Conservation (phyloP, 1,284 basidiomycete species). For the Thelephora terrestris region DNA sequence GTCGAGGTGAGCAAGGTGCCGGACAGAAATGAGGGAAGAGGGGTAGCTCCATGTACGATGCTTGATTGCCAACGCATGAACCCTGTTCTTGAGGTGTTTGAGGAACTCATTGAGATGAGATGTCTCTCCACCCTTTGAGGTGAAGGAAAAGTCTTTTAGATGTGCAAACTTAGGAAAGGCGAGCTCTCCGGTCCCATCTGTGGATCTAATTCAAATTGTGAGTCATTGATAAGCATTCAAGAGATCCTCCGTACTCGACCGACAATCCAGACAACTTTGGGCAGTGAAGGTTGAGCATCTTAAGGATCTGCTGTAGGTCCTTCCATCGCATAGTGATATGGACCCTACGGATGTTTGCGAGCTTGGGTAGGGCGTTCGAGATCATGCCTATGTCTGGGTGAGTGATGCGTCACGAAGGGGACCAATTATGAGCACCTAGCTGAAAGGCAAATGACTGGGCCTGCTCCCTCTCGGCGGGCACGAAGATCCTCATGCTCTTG, state of each 20-base stretch:
- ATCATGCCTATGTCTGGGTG: conserved; percentile 41
- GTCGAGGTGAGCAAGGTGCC: conserved; percentile 52
- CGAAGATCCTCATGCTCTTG: conserved; percentile 47
- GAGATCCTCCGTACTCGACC: conserved; percentile 41
- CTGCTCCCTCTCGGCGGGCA: conserved; percentile 29
- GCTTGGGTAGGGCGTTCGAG: conserved; percentile 53
- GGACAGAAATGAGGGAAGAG: conserved; percentile 38
- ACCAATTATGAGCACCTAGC: conserved; percentile 30
- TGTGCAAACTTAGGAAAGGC: conserved; percentile 46
- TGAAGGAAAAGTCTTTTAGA: conserved; percentile 48
- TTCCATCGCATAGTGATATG: conserved; percentile 50
- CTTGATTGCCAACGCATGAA: conserved; percentile 46
- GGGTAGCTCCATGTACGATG: conserved; percentile 51
- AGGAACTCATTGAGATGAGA: conserved; percentile 37
- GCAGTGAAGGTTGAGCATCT: conserved; percentile 34
- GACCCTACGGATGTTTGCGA: conserved; percentile 46
- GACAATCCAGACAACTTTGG: conserved; percentile 39
- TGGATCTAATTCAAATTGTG: conserved; percentile 26
- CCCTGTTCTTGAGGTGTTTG: conserved; percentile 38
- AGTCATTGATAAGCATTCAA: neutral
- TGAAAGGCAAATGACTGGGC: conserved; percentile 52
- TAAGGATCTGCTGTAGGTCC: conserved; percentile 40
- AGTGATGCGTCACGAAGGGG: neutral
- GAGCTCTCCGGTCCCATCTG: conserved; percentile 40
- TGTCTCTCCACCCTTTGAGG: conserved; percentile 29